A percentile compares a stretch with the other conserved stretches of the same genome.
Conservation (phyloP, 345 rosid species). For the Psidium guajava region DNA sequence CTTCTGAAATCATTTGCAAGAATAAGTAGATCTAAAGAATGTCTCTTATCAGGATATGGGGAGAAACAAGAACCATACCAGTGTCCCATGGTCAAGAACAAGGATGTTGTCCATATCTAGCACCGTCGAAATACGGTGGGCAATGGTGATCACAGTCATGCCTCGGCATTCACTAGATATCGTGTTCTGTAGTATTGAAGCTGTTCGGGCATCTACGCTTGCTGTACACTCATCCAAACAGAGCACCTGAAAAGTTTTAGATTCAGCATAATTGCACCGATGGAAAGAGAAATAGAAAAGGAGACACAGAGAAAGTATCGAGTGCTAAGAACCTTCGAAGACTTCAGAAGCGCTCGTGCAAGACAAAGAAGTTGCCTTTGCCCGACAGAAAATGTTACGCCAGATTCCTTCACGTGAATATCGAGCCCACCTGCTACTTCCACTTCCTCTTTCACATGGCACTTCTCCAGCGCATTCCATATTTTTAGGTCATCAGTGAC, state of each 20-base stretch:
- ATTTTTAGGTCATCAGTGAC: slow-evolving; percentile 40
- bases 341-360: slow-evolving; percentile 82
- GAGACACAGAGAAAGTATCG: background rate
- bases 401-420: slow-evolving; percentile 48
- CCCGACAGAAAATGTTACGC: slow-evolving; percentile 68
- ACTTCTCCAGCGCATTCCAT: slow-evolving; percentile 62
- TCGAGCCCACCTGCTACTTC: slow-evolving; percentile 74
- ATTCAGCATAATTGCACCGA: background rate
- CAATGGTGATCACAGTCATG: slow-evolving; percentile 75
- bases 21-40: background rate
- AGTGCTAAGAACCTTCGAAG: slow-evolving; percentile 36
- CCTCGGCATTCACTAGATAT: slow-evolving; percentile 65
- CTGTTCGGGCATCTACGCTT: slow-evolving; percentile 61
- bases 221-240: slow-evolving; percentile 97
- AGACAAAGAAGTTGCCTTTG: slow-evolving; percentile 94
- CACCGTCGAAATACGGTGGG: slow-evolving; percentile 88
- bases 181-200: slow-evolving; percentile 57
- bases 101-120: slow-evolving; percentile 59
- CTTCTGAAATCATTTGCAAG: background rate
- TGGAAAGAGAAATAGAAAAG: background rate
- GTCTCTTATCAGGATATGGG: background rate
- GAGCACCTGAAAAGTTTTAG: slow-evolving; percentile 33
- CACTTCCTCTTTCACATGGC: slow-evolving; percentile 74
- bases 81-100: slow-evolving; percentile 55
- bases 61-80: slow-evolving; percentile 23